Base-by-base conservation (phyloP, 179 eudicot genomes). In the Patellifolia procumbens region DNA sequence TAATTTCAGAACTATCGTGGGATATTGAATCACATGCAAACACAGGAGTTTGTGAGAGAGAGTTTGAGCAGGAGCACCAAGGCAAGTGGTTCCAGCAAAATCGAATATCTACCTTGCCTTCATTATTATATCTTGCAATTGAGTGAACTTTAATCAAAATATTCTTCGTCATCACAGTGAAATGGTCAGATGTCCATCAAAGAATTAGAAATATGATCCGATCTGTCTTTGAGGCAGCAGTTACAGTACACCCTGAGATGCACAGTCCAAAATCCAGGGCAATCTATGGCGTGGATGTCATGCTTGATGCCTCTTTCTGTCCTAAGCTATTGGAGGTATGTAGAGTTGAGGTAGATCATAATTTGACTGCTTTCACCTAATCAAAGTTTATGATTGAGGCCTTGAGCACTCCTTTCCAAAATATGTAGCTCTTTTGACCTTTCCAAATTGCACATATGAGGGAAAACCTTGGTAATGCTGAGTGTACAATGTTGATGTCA, bases 271-370 rank as follows among this genome's bases (percentile, higher is more conserved):
- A 77, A 68, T 89, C 99, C 60, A 85, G 99, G 85, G 99, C 99
- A 48, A 93, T 93, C 77, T 96, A 96, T 86, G 99, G 99, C 19
- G 83, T 96, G 29, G 99, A 96, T 86, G 97, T 96, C 76, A 96
- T 96, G 99, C 94, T 96, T 58, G 98, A 91, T 82, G 43, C 80
- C 48, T 76, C 87, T 72, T 89, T 90, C 84, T 83, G 81, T 74
- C 99, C 99, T 28, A 96, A 96, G 82, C 81, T 96, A 63, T 75
- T 96, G 77, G 99, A 96, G 99, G 99, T 94, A 70, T 35, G 85
- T 74, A 39, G 53, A 62, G 69, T 35, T 31, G 29, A 3, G 15
- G 45, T 58, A 37, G 4, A 34, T 56, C 32, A 20, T 2, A 11
- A 73, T 52, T 34, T 39, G n/a, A 7, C 56, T 74, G 79, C 13